Evolutionary conservation across 108 stramenopile species (phyloP).

Genomic region (Cylindrotheca closterium): DNA sequence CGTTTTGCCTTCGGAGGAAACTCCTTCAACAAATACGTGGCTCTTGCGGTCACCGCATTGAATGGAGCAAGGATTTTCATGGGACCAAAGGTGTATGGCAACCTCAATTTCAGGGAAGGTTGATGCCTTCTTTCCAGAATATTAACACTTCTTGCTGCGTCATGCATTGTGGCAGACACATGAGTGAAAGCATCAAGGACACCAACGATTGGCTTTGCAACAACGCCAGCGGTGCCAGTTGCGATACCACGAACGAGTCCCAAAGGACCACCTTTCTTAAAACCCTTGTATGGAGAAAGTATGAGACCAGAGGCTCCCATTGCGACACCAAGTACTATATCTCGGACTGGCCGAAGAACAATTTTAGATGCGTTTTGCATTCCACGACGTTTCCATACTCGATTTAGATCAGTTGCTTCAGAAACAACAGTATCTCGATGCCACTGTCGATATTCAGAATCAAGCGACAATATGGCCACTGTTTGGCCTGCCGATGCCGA

Average conservation of each 20-base stretch:
- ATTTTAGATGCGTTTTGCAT: conserved; percentile 50
- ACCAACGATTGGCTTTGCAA: conserved; percentile 80
- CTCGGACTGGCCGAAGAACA: conserved; percentile 65
- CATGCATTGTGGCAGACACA: conserved; percentile 67
- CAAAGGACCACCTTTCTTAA: conserved; percentile 44
- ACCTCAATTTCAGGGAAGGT: conserved; percentile 56
- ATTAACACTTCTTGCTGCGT: conserved; percentile 81
- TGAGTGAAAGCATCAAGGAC: conserved; percentile 81
- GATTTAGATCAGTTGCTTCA: conserved; percentile 63
- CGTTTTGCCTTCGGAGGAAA: conserved; percentile 48
- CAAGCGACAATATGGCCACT: conserved; percentile 67
- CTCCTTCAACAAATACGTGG: conserved; percentile 47
- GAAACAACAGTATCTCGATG: conserved; percentile 66
- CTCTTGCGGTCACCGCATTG: conserved; percentile 48
- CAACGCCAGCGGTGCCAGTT: conserved; percentile 68
- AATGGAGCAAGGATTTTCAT: conserved; percentile 66
- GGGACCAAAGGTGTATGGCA: conserved; percentile 76
- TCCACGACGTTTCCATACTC: conserved; percentile 64
- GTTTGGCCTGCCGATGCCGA: conserved; percentile 67
- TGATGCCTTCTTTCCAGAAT: conserved; percentile 70
- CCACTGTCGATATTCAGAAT: conserved; percentile 75
- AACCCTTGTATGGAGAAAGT: conserved; percentile 67
- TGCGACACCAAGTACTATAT: conserved; percentile 70
- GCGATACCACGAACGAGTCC: conserved; percentile 67
- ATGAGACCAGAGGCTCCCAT: conserved; percentile 73